Percentiles rank a stretch among this genome's conserved stretches.
Conservation (phyloP, 2,329 filamentous ascomycete genomes). For the Fusarium pseudocircinatum region DNA sequence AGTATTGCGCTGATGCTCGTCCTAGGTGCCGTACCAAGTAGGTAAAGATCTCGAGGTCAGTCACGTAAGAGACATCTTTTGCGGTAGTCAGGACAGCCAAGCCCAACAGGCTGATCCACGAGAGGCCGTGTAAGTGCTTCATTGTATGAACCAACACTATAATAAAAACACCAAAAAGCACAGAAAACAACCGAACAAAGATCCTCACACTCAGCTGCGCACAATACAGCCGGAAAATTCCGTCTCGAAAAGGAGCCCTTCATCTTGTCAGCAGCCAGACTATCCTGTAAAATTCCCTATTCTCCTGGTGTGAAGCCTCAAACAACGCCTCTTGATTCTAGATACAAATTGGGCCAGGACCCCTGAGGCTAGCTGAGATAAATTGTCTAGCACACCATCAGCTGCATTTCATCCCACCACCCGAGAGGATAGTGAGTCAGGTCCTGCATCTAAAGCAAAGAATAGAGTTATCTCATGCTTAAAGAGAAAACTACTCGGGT, state of each 20-base stretch:
- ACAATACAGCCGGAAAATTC: conserved; percentile 8
- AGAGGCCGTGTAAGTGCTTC: conserved; percentile 36
- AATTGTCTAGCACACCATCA: conserved; percentile 31
- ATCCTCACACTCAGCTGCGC: conserved; percentile 4
- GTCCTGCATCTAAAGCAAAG: background rate
- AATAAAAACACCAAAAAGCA: background rate
- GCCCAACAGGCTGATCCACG: conserved; percentile 1
- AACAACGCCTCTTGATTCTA: conserved; percentile 29
- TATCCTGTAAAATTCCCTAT: conserved; percentile 13
- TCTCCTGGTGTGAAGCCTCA: conserved; percentile 26
- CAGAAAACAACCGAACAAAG: background rate
- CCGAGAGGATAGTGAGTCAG: conserved; percentile 12
- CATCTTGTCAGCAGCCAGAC: background rate
- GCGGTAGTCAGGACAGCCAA: conserved; percentile 17
- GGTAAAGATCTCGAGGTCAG: conserved; percentile 55
- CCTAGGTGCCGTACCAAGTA: conserved; percentile 48
- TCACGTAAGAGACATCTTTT: conserved; percentile 54
- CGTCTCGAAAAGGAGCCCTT: conserved; percentile 2
- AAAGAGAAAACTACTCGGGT: background rate
- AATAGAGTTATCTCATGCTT: background rate
- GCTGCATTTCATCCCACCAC: conserved; percentile 12
- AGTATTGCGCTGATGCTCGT: background rate
- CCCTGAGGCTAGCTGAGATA: conserved; percentile 41
- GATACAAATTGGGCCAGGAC: conserved; percentile 29
- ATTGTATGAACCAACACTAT: conserved; percentile 7